A percentile compares a stretch with the other conserved stretches of the same genome.
These are phyloP conservation scores for Yarrowia sp. DNA, from an alignment of 805 yeast species.

Conservation along the genomic window DNA sequence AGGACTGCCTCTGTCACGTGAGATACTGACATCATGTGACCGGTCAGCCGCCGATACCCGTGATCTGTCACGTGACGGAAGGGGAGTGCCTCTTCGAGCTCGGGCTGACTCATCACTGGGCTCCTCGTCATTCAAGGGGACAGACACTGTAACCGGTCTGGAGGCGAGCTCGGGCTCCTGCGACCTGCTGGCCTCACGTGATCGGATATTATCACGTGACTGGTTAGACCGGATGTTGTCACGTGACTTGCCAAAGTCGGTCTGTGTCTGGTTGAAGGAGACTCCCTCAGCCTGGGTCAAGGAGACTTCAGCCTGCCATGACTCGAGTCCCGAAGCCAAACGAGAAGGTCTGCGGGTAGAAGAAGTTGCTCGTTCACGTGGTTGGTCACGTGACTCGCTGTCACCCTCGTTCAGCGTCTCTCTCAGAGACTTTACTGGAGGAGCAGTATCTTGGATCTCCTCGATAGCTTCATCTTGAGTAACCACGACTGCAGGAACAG, in stretches of 20 bases:
- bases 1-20: conserved; percentile 26
- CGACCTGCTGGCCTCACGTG: not conserved
- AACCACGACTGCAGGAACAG: not conserved
- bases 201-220: not conserved
- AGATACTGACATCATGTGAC: conserved; percentile 19
- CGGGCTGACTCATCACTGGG: not conserved
- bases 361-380: not conserved
- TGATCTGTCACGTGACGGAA: conserved; percentile 15
- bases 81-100: conserved; percentile 18
- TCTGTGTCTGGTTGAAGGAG: not conserved
- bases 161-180: not conserved
- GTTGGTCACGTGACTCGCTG: not conserved
- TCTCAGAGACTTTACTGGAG: not conserved
- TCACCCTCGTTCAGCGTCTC: not conserved
- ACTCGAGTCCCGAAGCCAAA: not conserved
- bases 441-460: not conserved
- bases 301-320: conserved; percentile 26
- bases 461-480: not conserved
- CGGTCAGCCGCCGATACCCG: not conserved
- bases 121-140: conserved; percentile 18
- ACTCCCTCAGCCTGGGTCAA: conserved; percentile 27
- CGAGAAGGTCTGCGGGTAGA: not conserved
- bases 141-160: not conserved
- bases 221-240: no score
- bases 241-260: not conserved